phyloP scores from a whole-genome alignment of 768 basidiomycete species.

The Agaricus sinodeliciosus region DNA sequence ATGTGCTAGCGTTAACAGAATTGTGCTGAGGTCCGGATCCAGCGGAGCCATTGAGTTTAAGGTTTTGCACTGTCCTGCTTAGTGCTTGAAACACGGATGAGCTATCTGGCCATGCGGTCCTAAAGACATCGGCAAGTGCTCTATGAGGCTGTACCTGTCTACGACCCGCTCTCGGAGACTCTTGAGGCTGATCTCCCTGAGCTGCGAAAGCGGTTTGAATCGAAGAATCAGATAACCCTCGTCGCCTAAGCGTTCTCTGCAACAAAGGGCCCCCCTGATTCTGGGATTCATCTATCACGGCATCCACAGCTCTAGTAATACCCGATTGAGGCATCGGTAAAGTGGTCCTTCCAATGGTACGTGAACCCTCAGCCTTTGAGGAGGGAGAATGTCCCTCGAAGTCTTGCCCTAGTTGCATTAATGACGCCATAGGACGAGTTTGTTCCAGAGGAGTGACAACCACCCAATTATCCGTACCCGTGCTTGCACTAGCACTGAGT shows the following conservation, averaged over 20 bases:
- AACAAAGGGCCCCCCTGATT: conserved; percentile 47
- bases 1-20: conserved; percentile 5
- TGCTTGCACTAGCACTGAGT: conserved; percentile 19
- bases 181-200: conserved; percentile 29
- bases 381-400: background rate
- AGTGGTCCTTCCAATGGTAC: conserved; percentile 17
- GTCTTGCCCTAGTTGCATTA: conserved; percentile 3
- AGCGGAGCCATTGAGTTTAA: conserved; percentile 23
- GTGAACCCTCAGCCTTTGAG: background rate
- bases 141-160: conserved; percentile 1
- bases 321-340: conserved; percentile 16
- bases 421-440: conserved; percentile 20
- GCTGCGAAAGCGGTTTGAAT: conserved; percentile 79
- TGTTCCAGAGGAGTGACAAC: conserved; percentile 40
- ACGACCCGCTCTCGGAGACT: conserved; percentile 11
- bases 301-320: conserved; percentile 69
- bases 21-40: conserved; percentile 10
- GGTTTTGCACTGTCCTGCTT: conserved; percentile 46
- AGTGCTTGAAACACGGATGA: conserved; percentile 48
- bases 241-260: conserved; percentile 61
- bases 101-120: conserved; percentile 30
- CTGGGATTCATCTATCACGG: conserved; percentile 59
- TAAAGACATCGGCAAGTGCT: background rate
- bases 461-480: conserved; percentile 59
- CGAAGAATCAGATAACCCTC: conserved; percentile 89